phyloP scores from a whole-genome alignment of 208 protist species.

The Kentomonas sorsogonicus region DNA sequence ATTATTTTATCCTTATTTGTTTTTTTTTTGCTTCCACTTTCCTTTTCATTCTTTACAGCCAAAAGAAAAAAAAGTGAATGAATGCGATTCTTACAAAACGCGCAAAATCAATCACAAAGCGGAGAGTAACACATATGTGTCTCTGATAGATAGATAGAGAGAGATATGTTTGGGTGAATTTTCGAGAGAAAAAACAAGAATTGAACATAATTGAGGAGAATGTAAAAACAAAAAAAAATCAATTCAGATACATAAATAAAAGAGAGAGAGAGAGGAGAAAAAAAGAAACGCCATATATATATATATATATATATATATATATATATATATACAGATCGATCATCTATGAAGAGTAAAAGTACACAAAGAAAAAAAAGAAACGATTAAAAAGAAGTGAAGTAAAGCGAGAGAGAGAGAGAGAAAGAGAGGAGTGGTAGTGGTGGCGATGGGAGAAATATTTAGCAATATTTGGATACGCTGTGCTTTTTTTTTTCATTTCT shows the following conservation, averaged over 20 bases:
- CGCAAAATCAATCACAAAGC: no score
- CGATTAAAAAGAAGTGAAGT: constrained; percentile 4
- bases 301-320: constrained; percentile 11
- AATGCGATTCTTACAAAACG: no score
- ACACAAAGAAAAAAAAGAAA: neutral
- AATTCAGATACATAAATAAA: neutral
- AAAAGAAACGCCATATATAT: neutral
- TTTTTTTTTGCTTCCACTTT: constrained; percentile 4
- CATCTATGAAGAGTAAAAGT: neutral
- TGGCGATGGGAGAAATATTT: neutral
- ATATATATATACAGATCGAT: neutral
- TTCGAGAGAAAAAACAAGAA: no score
- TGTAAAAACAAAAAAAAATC: constrained; percentile 8
- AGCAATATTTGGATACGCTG: constrained; percentile 1
- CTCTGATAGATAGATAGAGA: no score
- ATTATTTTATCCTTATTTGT: constrained; percentile 2
- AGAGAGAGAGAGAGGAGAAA: neutral
- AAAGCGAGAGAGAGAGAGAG: constrained; percentile 15
- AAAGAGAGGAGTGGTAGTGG: constrained; percentile 9
- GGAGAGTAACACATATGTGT: no score
- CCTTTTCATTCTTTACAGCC: neutral
- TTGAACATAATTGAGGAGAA: no score
- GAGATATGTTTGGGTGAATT: no score
- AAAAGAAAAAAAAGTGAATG: neutral
- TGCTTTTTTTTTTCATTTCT: constrained; percentile 4